phyloP scores from a whole-genome alignment of 169 alveolate species.

The Eimeria brunetti region DNA sequence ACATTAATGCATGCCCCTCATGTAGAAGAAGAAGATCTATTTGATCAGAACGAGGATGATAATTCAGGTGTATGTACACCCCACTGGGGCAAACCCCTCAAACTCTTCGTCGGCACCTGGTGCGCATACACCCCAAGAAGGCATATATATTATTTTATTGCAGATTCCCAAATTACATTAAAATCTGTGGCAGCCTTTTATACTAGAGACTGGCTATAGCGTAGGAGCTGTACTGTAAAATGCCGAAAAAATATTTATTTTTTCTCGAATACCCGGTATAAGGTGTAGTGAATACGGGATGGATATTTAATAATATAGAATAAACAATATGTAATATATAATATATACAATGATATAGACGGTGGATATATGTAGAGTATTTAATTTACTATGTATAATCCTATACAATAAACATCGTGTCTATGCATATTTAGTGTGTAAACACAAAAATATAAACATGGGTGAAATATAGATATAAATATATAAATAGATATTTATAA shows the following conservation, averaged over 20 bases:
- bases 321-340: too few species aligned
- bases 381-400: not conserved
- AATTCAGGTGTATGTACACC: not conserved
- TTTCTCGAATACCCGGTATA: too few species aligned
- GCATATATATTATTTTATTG: not conserved
- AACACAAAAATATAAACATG: too few species aligned
- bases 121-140: not conserved
- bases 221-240: too few species aligned
- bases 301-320: not conserved
- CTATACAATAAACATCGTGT: not conserved
- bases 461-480: too few species aligned
- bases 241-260: too few species aligned
- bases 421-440: too few species aligned
- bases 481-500: too few species aligned
- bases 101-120: conserved; percentile 40
- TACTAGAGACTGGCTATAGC: too few species aligned
- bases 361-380: not conserved
- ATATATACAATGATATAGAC: not conserved
- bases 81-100: not conserved
- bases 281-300: not conserved
- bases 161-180: too few species aligned
- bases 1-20: not conserved
- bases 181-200: too few species aligned
- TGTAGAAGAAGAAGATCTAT: not conserved
- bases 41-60: not conserved